Percentiles rank a stretch among this genome's conserved stretches.
Conservation (phyloP, 441 rosid genomes). For the Populus hybrid region DNA sequence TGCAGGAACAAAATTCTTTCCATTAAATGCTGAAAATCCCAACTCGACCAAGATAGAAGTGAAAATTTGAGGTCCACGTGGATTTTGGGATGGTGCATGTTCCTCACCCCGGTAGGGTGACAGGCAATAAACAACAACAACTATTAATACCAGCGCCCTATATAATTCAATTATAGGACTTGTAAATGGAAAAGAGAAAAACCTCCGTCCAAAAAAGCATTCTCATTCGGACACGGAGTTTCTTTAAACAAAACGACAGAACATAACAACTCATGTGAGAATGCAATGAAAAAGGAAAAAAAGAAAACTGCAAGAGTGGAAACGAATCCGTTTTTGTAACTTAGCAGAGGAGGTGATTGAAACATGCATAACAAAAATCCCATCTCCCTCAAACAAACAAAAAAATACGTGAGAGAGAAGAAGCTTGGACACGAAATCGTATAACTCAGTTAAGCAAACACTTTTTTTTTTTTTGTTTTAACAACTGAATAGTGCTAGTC, state of each 20-base stretch:
- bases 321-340: not conserved
- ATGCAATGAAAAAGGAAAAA: not conserved
- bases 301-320: not conserved
- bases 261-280: slow-evolving; percentile 18
- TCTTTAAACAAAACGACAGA: slow-evolving; percentile 26
- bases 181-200: slow-evolving; percentile 7
- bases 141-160: not conserved
- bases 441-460: not conserved
- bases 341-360: not conserved
- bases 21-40: slow-evolving; percentile 27
- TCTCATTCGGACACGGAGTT: not conserved
- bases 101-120: slow-evolving; percentile 13
- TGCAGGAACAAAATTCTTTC: slow-evolving; percentile 11
- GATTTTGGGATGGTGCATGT: slow-evolving; percentile 20
- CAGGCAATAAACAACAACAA: not conserved
- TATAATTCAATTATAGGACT: not conserved
- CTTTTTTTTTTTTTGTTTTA: no score
- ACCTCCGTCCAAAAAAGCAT: not conserved
- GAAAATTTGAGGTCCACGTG: slow-evolving; percentile 17
- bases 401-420: not conserved
- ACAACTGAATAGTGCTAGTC: no score
- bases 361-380: not conserved
- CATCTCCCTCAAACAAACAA: not conserved
- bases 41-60: not conserved
- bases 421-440: not conserved